Base-by-base conservation (phyloP, 768 basidiomycete genomes). In the Tulasnella sp. region DNA sequence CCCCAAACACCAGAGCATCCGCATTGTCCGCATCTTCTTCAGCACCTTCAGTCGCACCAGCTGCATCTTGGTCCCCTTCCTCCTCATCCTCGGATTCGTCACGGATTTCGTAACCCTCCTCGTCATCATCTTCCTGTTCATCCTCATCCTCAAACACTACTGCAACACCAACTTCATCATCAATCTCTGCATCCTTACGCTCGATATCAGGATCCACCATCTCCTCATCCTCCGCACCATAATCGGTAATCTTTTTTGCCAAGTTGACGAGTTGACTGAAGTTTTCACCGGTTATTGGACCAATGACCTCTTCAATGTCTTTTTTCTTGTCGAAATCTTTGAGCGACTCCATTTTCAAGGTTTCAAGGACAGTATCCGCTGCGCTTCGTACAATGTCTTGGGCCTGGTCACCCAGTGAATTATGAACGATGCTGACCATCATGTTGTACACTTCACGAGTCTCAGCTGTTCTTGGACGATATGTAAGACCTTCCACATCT, bases 121-220 rank as follows among this genome's bases (percentile, higher is more conserved):
- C 88, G 2, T 92, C 90, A 20, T 75, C 71, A 3, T 71, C 69
- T 3, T 86, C 89, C 20, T 95, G 91, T 59, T 89, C 81, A 57
- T 95, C 93, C 53, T 98, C 95, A 61, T 96, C 93, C 57, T 96
- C 92, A 53, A 98, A 96, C 4, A 96, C 83, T 6, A 99, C 92
- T 0, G 93, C 93, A 1, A 99, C 93, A n/a, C 93, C 92, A 37
- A 86, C 79, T 59, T 93, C 91, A 53, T 91, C 91, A 57, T 96
- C 93, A 59, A 96, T 90, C 65, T 84, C 89, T 2, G 79, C 86
- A 52, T 86, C 87, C 64, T 83, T 81, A 41, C 74, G 70, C 62
- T 87, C 89, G 66, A 73, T 71, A 58, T 88, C 87, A 0, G 83
- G 83, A 60, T 91, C 89, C 0, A 66, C 79, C 66, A 78, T 74